phyloP scores from a whole-genome alignment of 139 green algal genomes.

The Zygnema cylindricum region DNA sequence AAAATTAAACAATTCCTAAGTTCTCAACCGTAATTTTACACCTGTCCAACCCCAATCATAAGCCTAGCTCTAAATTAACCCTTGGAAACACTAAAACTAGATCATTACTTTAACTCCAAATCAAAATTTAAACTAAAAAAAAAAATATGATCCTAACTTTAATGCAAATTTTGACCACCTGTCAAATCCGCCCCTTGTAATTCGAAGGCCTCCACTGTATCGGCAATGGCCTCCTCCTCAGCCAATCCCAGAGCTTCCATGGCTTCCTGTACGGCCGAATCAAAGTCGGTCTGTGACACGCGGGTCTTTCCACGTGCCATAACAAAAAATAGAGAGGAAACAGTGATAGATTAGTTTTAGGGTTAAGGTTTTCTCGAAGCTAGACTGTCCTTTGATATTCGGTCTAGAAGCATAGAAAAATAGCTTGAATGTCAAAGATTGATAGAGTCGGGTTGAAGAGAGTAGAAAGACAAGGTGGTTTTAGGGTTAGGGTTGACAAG shows the following conservation, averaged over 20 bases:
- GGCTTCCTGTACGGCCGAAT: slow-evolving; percentile 33
- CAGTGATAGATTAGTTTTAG: no score
- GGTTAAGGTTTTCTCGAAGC: no score
- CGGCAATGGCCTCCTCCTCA: slow-evolving; percentile 28
- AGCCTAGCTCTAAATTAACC: no score
- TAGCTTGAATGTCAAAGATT: no score
- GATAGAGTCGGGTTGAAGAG: no score
- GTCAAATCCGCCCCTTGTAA: slow-evolving; percentile 43
- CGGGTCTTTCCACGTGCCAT: slow-evolving; percentile 13
- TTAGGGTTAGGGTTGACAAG: no score
- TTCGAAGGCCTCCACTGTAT: slow-evolving; percentile 24
- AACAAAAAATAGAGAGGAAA: slow-evolving; percentile 7
- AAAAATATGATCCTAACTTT: not conserved
- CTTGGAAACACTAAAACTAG: no score
- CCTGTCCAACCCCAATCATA: not conserved
- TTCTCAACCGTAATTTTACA: not conserved
- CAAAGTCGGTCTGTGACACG: slow-evolving; percentile 49
- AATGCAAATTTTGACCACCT: slow-evolving; percentile 19
- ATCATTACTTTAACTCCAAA: not conserved
- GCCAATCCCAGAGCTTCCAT: slow-evolving; percentile 51
- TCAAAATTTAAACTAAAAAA: not conserved
- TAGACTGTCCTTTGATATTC: no score
- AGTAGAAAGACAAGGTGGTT: no score
- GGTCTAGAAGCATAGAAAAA: no score
- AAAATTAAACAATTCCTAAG: not conserved